A percentile compares a stretch with the other conserved stretches of the same genome.
These are phyloP conservation scores for Sporothrix variecibatus DNA, from an alignment of 2,329 filamentous ascomycete species.

Conservation along the genomic window DNA sequence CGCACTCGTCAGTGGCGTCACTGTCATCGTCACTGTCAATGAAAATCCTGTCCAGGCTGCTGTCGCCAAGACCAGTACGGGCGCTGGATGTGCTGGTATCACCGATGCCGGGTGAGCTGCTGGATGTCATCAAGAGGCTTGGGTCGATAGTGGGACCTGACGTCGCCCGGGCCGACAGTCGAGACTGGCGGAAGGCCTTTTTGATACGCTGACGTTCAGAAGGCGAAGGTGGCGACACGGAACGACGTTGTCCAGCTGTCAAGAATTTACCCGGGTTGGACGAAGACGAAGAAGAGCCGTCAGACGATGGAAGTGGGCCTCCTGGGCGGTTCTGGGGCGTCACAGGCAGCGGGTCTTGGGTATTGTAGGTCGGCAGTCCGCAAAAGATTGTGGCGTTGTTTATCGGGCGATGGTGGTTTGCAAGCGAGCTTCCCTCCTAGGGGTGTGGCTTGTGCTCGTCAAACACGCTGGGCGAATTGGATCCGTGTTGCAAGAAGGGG, in stretches of 20 bases:
- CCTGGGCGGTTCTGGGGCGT: neutral
- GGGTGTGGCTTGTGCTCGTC: neutral
- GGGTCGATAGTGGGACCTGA: neutral
- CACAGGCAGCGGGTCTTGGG: neutral
- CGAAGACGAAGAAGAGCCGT: neutral
- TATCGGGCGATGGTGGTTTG: neutral
- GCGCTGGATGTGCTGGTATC: neutral
- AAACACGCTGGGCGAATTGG: slow-evolving; percentile 19
- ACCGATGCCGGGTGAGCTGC: neutral
- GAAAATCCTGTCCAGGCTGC: too few species aligned
- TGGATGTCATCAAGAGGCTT: neutral
- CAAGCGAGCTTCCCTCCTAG: slow-evolving; percentile 14
- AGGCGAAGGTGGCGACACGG: neutral
- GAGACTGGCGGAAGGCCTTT: neutral
- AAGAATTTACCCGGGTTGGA: too few species aligned
- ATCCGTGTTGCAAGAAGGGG: slow-evolving; percentile 22
- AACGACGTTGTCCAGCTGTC: neutral
- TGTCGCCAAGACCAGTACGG: neutral
- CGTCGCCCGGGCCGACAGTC: neutral
- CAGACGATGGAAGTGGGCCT: neutral
- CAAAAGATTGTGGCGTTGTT: neutral
- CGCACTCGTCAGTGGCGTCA: neutral
- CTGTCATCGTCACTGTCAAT: neutral
- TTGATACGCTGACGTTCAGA: neutral
- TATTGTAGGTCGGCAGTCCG: too few species aligned